A percentile compares a stretch with the other conserved stretches of the same genome.
Conservation (phyloP, 257 asterid species). For the Solanum appendiculatum region DNA sequence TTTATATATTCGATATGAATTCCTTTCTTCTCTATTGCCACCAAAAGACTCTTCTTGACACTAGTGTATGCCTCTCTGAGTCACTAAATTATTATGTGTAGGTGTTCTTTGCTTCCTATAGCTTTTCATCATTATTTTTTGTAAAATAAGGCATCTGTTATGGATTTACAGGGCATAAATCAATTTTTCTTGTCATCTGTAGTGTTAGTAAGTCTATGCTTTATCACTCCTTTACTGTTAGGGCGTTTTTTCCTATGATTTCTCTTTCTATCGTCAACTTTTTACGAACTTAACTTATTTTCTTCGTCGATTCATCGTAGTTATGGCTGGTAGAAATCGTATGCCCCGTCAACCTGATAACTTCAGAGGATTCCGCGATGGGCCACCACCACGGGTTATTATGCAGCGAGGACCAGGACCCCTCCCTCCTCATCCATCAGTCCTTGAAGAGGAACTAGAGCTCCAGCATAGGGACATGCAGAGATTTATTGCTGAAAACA, state of each 20-base stretch:
- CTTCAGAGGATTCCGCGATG: slow-evolving; percentile 39
- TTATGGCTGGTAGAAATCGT: slow-evolving; percentile 74
- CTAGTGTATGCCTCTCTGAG: not conserved
- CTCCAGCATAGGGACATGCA: slow-evolving; percentile 77
- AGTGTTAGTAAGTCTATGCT: not conserved
- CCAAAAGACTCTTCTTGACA: not conserved
- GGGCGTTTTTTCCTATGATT: not conserved
- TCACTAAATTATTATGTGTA: not conserved
- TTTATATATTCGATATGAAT: not conserved
- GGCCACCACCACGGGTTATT: slow-evolving; percentile 24
- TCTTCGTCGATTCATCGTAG: not conserved
- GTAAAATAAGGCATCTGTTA: not conserved
- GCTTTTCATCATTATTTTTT: not conserved
- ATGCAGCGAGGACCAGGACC: slow-evolving; percentile 40
- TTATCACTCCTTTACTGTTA: not conserved
- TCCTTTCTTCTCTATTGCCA: not conserved
- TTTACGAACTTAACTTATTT: not conserved
- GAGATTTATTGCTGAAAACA: slow-evolving; percentile 52
- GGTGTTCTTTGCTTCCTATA: not conserved
- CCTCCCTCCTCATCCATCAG: slow-evolving; percentile 51
- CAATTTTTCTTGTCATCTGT: not conserved
- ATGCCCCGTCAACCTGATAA: slow-evolving; percentile 45
- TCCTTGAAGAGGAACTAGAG: slow-evolving; percentile 74
- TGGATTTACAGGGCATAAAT: not conserved
- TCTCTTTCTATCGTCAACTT: not conserved